Conservation (phyloP, 768 basidiomycete genomes). For the Kwoniella botswanensis region DNA sequence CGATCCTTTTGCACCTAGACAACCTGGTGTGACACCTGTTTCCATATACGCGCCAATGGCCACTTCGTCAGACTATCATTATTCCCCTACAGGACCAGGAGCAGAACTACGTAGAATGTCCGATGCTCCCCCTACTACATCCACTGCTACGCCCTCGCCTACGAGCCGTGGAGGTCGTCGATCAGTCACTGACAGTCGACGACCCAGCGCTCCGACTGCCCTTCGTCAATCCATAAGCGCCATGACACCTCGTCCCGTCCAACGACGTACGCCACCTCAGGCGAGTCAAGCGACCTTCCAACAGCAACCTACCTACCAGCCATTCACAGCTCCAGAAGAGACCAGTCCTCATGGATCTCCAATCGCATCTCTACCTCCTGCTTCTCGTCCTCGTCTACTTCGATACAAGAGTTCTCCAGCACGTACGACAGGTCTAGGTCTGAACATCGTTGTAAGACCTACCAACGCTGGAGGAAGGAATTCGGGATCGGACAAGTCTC, state of each 20-base stretch:
- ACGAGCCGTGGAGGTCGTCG: constrained; percentile 4
- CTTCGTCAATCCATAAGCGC: constrained; percentile 12
- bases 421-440: constrained; percentile 33
- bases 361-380: constrained; percentile 3
- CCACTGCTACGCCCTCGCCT: constrained; percentile 11
- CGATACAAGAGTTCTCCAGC: constrained; percentile 48
- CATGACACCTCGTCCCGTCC: constrained; percentile 12
- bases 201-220: constrained; percentile 16
- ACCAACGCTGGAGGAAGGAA: constrained; percentile 17
- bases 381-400: constrained; percentile 31
- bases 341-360: constrained; percentile 33
- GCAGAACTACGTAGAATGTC: constrained; percentile 31
- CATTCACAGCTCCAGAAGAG: constrained; percentile 9
- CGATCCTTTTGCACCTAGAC: constrained; percentile 37
- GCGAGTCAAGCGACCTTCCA: constrained; percentile 15
- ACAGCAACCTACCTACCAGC: constrained; percentile 5
- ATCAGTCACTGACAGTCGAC: constrained; percentile 14
- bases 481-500: constrained; percentile 1
- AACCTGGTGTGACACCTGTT: not conserved
- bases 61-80: constrained; percentile 39
- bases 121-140: constrained; percentile 21
- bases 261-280: constrained; percentile 14
- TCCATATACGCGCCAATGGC: constrained; percentile 28
- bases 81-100: constrained; percentile 22
- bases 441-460: constrained; percentile 37